Conservation (phyloP, 2,329 filamentous ascomycete genomes). For the Penicillium sp. region DNA sequence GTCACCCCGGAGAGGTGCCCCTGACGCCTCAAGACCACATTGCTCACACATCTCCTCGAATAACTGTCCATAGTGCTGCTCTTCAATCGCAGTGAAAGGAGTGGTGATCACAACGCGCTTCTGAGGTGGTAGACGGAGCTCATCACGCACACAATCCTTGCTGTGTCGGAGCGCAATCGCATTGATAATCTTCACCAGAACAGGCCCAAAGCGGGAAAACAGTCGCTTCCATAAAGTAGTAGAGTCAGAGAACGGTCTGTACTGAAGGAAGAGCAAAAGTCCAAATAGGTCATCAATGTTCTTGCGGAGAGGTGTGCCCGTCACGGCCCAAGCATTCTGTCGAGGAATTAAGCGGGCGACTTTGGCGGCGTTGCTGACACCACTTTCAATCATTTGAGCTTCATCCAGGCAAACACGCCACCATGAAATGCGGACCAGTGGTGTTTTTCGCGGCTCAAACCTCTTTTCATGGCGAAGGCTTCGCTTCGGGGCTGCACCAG, state of each 20-base stretch:
- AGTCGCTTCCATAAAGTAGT: constrained; percentile 67
- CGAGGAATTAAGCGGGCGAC: constrained; percentile 79
- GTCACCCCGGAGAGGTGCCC: constrained; percentile 58
- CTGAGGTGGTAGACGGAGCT: constrained; percentile 76
- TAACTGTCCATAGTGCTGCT: constrained; percentile 78
- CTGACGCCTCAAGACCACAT: constrained; percentile 64
- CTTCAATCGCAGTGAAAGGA: constrained; percentile 85
- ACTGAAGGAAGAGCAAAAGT: constrained; percentile 75
- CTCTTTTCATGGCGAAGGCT: constrained; percentile 63
- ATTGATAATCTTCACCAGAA: constrained; percentile 69
- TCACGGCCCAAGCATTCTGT: constrained; percentile 86
- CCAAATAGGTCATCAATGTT: constrained; percentile 76
- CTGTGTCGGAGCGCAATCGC: constrained; percentile 78
- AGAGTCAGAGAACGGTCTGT: constrained; percentile 69
- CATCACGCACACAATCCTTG: constrained; percentile 74
- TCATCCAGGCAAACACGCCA: constrained; percentile 73
- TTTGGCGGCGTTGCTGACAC: constrained; percentile 76
- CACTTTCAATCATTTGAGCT: constrained; percentile 89
- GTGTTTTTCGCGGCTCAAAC: constrained; percentile 67
- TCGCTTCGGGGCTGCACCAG: constrained; percentile 67
- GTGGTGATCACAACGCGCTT: constrained; percentile 84
- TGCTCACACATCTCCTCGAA: constrained; percentile 73
- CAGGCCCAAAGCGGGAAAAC: constrained; percentile 57
- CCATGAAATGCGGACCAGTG: constrained; percentile 78
- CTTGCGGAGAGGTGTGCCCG: constrained; percentile 83